These are phyloP conservation scores for Phaffomyces opuntiae DNA, from an alignment of 805 yeast species.

Conservation along the genomic window DNA sequence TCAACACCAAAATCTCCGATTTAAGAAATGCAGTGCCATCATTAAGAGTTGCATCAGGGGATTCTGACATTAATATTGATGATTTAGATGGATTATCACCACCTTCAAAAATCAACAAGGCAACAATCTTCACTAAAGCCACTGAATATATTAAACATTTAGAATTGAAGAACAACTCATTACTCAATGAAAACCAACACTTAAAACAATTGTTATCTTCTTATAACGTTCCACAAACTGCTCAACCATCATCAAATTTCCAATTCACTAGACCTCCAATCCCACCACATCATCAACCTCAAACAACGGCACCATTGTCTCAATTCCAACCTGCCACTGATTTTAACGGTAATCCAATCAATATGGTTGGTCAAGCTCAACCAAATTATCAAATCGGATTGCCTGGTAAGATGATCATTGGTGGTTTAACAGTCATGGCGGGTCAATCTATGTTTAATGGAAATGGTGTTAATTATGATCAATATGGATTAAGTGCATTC, in stretches of 20 bases:
- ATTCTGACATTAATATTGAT: conserved; percentile 34
- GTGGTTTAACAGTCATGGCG: conserved; percentile 44
- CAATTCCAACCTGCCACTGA: conserved; percentile 21
- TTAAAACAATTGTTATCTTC: conserved; percentile 25
- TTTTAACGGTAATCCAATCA: conserved; percentile 19
- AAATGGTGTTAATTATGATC: conserved; percentile 26
- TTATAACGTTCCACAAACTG: not conserved
- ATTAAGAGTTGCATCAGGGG: conserved; percentile 53
- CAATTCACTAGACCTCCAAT: conserved; percentile 4
- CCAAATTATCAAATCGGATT: conserved; percentile 20
- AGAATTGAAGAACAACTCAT: conserved; percentile 35
- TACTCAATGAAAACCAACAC: conserved; percentile 47
- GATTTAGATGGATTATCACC: conserved; percentile 72
- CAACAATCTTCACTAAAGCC: conserved; percentile 69
- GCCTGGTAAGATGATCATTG: conserved; percentile 33
- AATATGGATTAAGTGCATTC: conserved; percentile 37
- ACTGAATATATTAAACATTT: conserved; percentile 74
- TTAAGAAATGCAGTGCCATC: conserved; percentile 76
- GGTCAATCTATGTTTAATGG: conserved; percentile 28
- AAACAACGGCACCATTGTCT: conserved; percentile 1
- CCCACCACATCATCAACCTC: conserved; percentile 4
- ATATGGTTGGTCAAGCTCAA: conserved; percentile 19
- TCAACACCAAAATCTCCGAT: conserved; percentile 61
- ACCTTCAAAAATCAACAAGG: conserved; percentile 69
- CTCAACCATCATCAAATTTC: conserved; percentile 7